Percentiles rank a stretch among this genome's conserved stretches.
These are phyloP conservation scores for Pythium biforme DNA, from an alignment of 352 stramenopile genomes.

Conservation along the genomic window DNA sequence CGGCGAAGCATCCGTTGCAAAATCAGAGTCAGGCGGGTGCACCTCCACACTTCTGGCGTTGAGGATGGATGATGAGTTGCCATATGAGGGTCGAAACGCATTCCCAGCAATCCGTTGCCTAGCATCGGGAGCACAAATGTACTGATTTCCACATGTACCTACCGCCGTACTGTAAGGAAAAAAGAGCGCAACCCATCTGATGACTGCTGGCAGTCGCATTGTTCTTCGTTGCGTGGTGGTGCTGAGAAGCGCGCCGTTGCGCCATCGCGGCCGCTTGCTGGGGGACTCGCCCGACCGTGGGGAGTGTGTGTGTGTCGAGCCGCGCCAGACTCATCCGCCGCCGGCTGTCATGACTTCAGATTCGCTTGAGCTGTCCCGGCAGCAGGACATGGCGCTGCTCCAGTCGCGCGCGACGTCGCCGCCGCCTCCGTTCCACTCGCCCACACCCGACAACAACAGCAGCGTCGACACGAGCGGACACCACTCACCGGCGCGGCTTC, in stretches of 20 bases:
- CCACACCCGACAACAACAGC: not conserved
- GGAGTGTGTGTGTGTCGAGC: not conserved
- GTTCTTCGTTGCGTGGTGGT: not conserved
- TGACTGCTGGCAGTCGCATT: not conserved
- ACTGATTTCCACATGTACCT: not conserved
- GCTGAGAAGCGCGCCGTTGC: not conserved
- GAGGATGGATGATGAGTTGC: not conserved
- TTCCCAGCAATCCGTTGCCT: not conserved
- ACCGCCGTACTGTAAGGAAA: not conserved
- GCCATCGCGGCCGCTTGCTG: not conserved
- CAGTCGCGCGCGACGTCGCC: not conserved
- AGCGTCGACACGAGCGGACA: not conserved
- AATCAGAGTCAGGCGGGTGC: not conserved
- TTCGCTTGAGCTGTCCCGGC: slow-evolving; percentile 6
- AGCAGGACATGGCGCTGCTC: slow-evolving; percentile 15
- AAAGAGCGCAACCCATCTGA: not conserved
- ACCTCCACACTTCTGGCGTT: too few species aligned
- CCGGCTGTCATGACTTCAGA: slow-evolving; percentile 23
- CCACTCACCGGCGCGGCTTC: not conserved
- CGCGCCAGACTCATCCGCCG: not conserved
- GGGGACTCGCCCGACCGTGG: not conserved
- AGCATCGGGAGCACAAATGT: not conserved
- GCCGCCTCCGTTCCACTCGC: slow-evolving; percentile 2
- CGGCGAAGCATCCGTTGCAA: slow-evolving; percentile 1
- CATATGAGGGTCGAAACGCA: not conserved